Conservation (phyloP, 257 asterid genomes). For the Linaria vulgaris region DNA sequence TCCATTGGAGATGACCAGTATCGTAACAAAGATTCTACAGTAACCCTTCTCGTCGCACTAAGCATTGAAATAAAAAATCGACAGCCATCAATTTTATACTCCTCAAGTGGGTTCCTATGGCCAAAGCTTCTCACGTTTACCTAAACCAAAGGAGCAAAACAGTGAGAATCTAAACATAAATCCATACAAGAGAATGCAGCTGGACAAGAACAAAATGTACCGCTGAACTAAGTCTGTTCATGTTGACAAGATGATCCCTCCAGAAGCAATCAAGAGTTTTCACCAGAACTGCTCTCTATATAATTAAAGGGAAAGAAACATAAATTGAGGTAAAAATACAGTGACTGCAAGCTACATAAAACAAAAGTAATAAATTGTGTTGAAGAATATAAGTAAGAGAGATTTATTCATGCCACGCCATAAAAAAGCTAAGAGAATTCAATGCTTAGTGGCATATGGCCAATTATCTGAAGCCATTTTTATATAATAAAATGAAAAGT, state of each 20-base stretch:
- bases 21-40: constrained; percentile 82
- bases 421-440: no score
- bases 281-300: constrained; percentile 82
- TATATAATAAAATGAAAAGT: background rate
- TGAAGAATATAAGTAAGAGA: background rate
- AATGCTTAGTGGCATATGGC: background rate
- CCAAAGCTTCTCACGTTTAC: constrained; percentile 96
- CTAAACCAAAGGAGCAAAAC: constrained; percentile 34
- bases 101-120: constrained; percentile 95
- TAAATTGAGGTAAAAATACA: background rate
- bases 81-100: constrained; percentile 98
- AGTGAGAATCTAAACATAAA: constrained; percentile 12
- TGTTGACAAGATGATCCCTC: constrained; percentile 99
- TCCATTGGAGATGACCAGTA: constrained; percentile 94
- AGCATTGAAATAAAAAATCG: constrained; percentile 96
- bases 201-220: constrained; percentile 35
- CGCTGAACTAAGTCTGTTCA: constrained; percentile 96
- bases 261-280: constrained; percentile 94
- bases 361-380: background rate
- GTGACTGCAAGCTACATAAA: background rate
- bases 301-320: constrained; percentile 1
- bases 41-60: constrained; percentile 83
- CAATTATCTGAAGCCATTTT: background rate
- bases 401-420: background rate
- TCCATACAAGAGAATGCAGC: background rate